Evolutionary conservation across 1,139 yeast species (phyloP).

Genomic region (Zygosaccharomyces sapae): DNA sequence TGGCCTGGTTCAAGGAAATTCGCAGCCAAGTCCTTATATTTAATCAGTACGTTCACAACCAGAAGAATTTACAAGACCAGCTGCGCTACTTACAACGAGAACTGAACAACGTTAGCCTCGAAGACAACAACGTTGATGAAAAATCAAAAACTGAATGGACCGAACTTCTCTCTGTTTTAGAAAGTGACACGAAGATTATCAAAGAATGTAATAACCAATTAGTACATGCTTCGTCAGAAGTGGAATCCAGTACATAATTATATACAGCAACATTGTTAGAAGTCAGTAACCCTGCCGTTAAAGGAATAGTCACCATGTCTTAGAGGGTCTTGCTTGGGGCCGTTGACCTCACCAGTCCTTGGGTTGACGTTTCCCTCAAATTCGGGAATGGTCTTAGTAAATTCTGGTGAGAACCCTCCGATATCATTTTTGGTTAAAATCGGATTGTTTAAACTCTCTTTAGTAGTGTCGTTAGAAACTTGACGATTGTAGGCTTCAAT

Average conservation of each 20-base stretch:
- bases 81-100: conserved; percentile 15
- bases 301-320: conserved; percentile 92
- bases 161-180: conserved; percentile 25
- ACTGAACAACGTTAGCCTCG: conserved; percentile 8
- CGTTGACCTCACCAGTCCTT: conserved; percentile 89
- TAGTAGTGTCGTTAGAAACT: conserved; percentile 39
- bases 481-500: conserved; percentile 68
- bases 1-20: conserved; percentile 45
- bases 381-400: conserved; percentile 78
- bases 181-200: conserved; percentile 26
- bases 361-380: conserved; percentile 96
- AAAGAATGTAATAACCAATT: conserved; percentile 25
- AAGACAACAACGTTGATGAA: neutral
- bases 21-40: conserved; percentile 34
- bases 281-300: conserved; percentile 95
- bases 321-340: conserved; percentile 98
- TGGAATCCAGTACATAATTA: conserved; percentile 15
- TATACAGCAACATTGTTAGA: conserved; percentile 39
- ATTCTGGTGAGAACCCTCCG: conserved; percentile 65
- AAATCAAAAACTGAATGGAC: conserved; percentile 23
- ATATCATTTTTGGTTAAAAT: conserved; percentile 51
- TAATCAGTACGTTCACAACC: conserved; percentile 31
- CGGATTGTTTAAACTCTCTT: conserved; percentile 39
- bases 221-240: conserved; percentile 12
- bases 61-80: conserved; percentile 14